Evolutionary conservation across 371 early-diverging fungal genomes (phyloP), one percentile per base, ranked within the genome.

Genomic region (Actinomortierella ambigua): DNA sequence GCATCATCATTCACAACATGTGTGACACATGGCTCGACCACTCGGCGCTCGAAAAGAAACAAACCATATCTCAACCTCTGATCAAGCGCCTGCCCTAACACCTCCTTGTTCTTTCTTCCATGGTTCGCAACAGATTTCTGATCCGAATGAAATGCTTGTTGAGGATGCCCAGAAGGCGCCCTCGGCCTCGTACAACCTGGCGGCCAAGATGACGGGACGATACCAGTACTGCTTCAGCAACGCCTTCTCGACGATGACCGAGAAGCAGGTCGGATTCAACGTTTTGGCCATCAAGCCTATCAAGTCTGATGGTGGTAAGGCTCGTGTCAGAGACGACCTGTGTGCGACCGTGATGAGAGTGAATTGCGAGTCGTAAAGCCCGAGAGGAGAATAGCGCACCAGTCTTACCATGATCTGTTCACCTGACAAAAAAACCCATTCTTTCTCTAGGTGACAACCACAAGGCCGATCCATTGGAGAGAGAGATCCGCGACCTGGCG

Each of bases 151-250:
- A 22, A 63, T 57, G 11, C 55, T 85, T 9, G 65, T 91, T 18
- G 80, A 83, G 60, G 77, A 76, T 29, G 78, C 65, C 29, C 61
- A 75, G 40, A 76, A 77, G 44, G 67, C 85, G 42, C 75, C 86
- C 5, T 79, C 83, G 29, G 85, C 81, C 6, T 79, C 82, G 4
- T 85, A 81, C 61, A 77, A 79, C 24, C 65, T 90, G 27, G 79
- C 70, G 26, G 90, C 91, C 17, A 73, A 81, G 22, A 14, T 26
- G 11, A 78, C 66, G 23, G 92, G 93, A 27, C 77, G 66, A 68
- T 83, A 88, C 59, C 79, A 80, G n/a, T 93, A 90, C 71, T 93
- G 93, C 79, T 92, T 93, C 78, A 82, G 81, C 61, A 93, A 93
- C 73, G 68, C 73, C 53, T 79, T 83, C 77, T 80, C 80, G 14